Percentiles rank a stretch among this genome's conserved stretches.
Conservation (phyloP, 1,139 yeast genomes). For the Magnusiomyces paraingens region DNA sequence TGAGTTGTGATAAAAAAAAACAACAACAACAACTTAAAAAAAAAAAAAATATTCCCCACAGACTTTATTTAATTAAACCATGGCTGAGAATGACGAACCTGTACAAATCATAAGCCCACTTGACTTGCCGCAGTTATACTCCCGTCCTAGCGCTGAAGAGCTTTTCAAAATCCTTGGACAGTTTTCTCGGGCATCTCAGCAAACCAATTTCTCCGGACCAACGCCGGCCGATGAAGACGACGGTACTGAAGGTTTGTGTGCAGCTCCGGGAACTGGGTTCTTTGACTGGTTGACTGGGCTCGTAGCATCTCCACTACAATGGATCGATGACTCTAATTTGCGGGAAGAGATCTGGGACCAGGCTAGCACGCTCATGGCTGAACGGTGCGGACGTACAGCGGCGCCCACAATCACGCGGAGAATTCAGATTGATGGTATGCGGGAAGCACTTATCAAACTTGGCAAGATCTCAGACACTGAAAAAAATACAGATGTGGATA, state of each 20-base stretch:
- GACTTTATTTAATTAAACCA: too few species aligned
- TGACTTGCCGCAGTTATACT: conserved; percentile 55
- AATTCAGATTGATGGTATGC: conserved; percentile 27
- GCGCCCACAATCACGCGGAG: conserved; percentile 62
- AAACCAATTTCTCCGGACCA: conserved; percentile 48
- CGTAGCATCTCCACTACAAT: conserved; percentile 48
- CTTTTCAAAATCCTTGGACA: conserved; percentile 43
- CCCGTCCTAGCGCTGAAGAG: conserved; percentile 45
- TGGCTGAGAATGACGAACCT: too few species aligned
- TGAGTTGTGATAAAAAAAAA: too few species aligned
- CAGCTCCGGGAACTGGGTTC: conserved; percentile 25
- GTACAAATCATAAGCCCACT: conserved; percentile 26
- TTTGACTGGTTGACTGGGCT: conserved; percentile 61
- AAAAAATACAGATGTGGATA: conserved; percentile 19
- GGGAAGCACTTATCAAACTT: conserved; percentile 4
- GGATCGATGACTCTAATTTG: conserved; percentile 39
- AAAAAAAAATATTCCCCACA: too few species aligned
- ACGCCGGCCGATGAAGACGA: conserved; percentile 23
- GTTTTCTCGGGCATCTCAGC: conserved; percentile 43
- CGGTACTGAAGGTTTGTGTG: conserved; percentile 15
- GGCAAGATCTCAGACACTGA: conserved; percentile 20
- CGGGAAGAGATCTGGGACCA: conserved; percentile 44
- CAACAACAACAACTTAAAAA: too few species aligned
- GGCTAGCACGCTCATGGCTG: conserved; percentile 65
- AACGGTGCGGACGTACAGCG: conserved; percentile 82